phyloP scores from a whole-genome alignment of 192 early-diverging fungal species.

The Rhizophagus sp. region DNA sequence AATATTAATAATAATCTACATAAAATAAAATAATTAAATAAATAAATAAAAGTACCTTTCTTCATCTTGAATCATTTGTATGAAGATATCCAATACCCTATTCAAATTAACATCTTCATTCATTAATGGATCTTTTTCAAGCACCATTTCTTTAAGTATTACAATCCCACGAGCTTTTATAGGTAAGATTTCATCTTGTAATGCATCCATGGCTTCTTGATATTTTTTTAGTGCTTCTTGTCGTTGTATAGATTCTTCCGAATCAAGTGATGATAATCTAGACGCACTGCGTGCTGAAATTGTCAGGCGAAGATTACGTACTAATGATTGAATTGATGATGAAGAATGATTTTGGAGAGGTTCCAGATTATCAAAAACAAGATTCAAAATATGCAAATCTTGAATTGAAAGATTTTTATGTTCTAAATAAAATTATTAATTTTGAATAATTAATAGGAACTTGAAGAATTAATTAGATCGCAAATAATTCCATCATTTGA shows the following conservation, averaged over 20 bases:
- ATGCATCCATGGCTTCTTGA: slow-evolving; percentile 73
- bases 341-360: slow-evolving; percentile 39
- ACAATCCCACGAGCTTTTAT: slow-evolving; percentile 87
- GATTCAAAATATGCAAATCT: slow-evolving; percentile 41
- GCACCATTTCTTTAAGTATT: slow-evolving; percentile 79
- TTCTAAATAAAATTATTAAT: slow-evolving; percentile 34
- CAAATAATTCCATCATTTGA: background rate
- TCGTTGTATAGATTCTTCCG: slow-evolving; percentile 24
- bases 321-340: slow-evolving; percentile 46
- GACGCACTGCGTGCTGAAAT: slow-evolving; percentile 48
- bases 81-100: slow-evolving; percentile 72
- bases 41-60: slow-evolving; percentile 61
- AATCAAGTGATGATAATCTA: slow-evolving; percentile 23
- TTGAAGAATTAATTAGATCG: too few relatives aligned
- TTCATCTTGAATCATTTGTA: slow-evolving; percentile 71
- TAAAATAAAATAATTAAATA: slow-evolving; percentile 5
- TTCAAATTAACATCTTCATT: slow-evolving; percentile 59
- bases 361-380: slow-evolving; percentile 41
- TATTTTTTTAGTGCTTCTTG: slow-evolving; percentile 59
- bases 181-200: slow-evolving; percentile 77
- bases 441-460: background rate
- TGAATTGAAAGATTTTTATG: slow-evolving; percentile 46
- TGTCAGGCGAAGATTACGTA: slow-evolving; percentile 48
- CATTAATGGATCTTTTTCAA: slow-evolving; percentile 63
- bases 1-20: slow-evolving; percentile 8